Percentiles rank a stretch among this genome's conserved stretches.
phyloP scores from a whole-genome alignment of 129 eudicot genomes.

The Flaveria robusta region DNA sequence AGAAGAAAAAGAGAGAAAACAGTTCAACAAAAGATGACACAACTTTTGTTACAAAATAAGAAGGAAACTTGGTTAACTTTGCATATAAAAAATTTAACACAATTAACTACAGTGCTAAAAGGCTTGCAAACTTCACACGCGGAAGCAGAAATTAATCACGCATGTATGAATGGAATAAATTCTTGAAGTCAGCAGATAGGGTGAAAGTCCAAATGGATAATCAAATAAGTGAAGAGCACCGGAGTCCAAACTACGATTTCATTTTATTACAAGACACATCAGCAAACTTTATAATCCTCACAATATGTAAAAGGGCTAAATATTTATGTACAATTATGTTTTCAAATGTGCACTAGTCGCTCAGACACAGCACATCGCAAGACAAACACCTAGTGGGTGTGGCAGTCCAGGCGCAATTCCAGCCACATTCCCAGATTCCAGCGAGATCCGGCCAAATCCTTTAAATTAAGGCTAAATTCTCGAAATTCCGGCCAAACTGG shows the following conservation, averaged over 20 bases:
- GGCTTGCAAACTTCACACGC: constrained; percentile 12
- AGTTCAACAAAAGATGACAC: constrained; percentile 1
- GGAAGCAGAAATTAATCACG: neutral
- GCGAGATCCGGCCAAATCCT: no score
- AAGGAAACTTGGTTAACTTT: neutral
- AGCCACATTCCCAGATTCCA: no score
- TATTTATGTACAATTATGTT: neutral
- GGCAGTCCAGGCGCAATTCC: no score
- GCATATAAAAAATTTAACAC: neutral
- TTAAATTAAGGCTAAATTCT: no score
- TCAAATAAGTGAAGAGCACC: neutral
- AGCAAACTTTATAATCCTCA: constrained; percentile 6
- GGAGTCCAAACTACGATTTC: no score
- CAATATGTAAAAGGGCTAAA: constrained; percentile 9
- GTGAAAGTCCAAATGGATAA: neutral
- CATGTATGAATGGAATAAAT: neutral
- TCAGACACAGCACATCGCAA: no score
- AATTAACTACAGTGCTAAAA: neutral
- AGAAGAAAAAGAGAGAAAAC: neutral
- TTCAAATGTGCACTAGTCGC: no score
- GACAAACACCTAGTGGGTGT: no score
- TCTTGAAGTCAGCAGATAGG: neutral
- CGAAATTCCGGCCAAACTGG: no score
- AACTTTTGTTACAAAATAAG: constrained; percentile 18
- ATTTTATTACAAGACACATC: neutral